These are phyloP conservation scores for Metschnikowia vanudenii DNA, from an alignment of 805 yeast genomes.

Conservation along the genomic window DNA sequence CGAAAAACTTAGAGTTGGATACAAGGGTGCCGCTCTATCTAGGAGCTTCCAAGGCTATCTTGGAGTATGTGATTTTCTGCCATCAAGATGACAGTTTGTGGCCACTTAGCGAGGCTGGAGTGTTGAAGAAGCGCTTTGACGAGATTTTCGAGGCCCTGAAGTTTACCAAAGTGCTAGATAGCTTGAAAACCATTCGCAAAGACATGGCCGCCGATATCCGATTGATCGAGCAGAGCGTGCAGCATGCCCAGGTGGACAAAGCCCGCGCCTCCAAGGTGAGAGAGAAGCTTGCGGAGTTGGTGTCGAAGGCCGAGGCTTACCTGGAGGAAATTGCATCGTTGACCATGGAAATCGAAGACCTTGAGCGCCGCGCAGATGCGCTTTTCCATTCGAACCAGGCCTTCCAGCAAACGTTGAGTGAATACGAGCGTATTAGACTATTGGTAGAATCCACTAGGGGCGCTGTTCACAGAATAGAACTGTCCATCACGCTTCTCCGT, in stretches of 20 bases:
- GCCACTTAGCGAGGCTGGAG: slow-evolving; percentile 93
- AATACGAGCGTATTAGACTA: slow-evolving; percentile 55
- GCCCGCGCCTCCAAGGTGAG: slow-evolving; percentile 64
- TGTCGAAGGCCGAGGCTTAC: slow-evolving; percentile 43
- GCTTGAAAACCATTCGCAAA: slow-evolving; percentile 70
- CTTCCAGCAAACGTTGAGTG: slow-evolving; percentile 69
- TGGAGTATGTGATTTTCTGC: slow-evolving; percentile 92
- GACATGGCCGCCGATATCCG: slow-evolving; percentile 75
- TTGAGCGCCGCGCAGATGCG: slow-evolving; percentile 57
- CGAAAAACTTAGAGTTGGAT: slow-evolving; percentile 84
- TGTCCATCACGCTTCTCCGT: slow-evolving; percentile 45
- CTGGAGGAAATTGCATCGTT: slow-evolving; percentile 48
- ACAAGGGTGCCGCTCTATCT: slow-evolving; percentile 73
- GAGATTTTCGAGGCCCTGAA: slow-evolving; percentile 95
- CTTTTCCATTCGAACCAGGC: slow-evolving; percentile 78
- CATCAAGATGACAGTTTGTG: slow-evolving; percentile 96
- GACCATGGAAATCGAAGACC: slow-evolving; percentile 47
- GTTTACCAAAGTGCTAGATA: slow-evolving; percentile 86
- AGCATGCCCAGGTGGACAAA: slow-evolving; percentile 70
- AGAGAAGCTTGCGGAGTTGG: slow-evolving; percentile 45
- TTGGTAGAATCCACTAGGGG: slow-evolving; percentile 45
- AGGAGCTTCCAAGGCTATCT: slow-evolving; percentile 84
- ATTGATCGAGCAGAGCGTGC: slow-evolving; percentile 73
- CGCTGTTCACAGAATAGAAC: slow-evolving; percentile 52
- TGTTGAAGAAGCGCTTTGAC: slow-evolving; percentile 87